phyloP scores from a whole-genome alignment of 73 alveolate genomes.

The Paramecium pentaurelia region DNA sequence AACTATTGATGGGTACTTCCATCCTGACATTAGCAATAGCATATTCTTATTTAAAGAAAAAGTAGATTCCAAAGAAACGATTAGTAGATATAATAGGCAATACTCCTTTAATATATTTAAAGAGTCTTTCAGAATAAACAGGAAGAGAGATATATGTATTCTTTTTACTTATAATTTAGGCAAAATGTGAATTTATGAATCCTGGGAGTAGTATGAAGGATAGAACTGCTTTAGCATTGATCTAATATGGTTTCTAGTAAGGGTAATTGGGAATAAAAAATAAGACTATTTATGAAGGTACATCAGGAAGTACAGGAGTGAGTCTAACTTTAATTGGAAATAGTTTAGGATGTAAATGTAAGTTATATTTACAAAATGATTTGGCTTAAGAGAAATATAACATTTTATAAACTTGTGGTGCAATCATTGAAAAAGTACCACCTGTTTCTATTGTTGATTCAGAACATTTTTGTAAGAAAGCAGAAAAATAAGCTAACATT shows the following conservation, averaged over 20 bases:
- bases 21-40: background rate
- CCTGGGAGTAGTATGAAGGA: slow-evolving; percentile 84
- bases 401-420: background rate
- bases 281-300: slow-evolving; percentile 6
- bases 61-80: slow-evolving; percentile 19
- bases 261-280: slow-evolving; percentile 27
- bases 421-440: slow-evolving; percentile 17
- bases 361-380: background rate
- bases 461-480: slow-evolving; percentile 47
- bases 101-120: slow-evolving; percentile 48
- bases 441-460: slow-evolving; percentile 57
- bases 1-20: background rate
- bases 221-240: slow-evolving; percentile 66
- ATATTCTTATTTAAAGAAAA: background rate
- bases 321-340: slow-evolving; percentile 49
- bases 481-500: slow-evolving; percentile 23
- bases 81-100: slow-evolving; percentile 38
- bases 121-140: slow-evolving; percentile 3
- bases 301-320: slow-evolving; percentile 64
- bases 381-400: slow-evolving; percentile 9
- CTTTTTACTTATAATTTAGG: background rate
- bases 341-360: slow-evolving; percentile 11
- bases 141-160: slow-evolving; percentile 25
- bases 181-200: slow-evolving; percentile 77
- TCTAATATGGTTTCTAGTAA: background rate